Evolutionary conservation across 2,329 filamentous ascomycete genomes (phyloP).

Genomic region (Scolecobasidium constrictum): DNA sequence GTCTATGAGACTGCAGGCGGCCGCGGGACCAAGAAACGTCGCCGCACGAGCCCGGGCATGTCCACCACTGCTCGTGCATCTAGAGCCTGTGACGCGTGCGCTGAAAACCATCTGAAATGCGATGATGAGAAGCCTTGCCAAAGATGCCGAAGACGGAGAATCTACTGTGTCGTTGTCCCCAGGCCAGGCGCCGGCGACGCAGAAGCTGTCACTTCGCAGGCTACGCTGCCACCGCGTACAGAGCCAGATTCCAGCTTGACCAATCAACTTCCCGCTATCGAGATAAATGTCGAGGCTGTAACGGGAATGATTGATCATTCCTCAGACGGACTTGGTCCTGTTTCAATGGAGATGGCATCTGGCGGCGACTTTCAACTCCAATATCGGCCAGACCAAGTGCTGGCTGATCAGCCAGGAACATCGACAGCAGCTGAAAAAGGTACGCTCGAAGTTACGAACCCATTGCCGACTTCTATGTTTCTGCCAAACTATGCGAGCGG

Average conservation of each 20-base stretch:
- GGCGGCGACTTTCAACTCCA: not conserved
- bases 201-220: not conserved
- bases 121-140: slow-evolving; percentile 44
- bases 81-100: slow-evolving; percentile 42
- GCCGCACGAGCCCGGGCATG: slow-evolving; percentile 14
- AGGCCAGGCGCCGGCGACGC: not conserved
- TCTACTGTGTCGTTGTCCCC: slow-evolving; percentile 27
- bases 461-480: not conserved
- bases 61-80: slow-evolving; percentile 24
- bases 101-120: slow-evolving; percentile 41
- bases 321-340: no score
- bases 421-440: slow-evolving; percentile 15
- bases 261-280: not conserved
- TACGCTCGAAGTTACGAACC: slow-evolving; percentile 6
- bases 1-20: slow-evolving; percentile 27
- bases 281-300: not conserved
- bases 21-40: no score
- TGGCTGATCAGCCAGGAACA: not conserved
- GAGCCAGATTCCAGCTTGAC: not conserved
- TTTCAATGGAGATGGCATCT: not conserved
- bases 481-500: slow-evolving; percentile 22
- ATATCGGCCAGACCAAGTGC: not conserved
- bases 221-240: not conserved
- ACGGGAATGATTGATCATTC: not conserved
- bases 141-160: slow-evolving; percentile 39